Conservation (phyloP, 2,329 filamentous ascomycete species). For the Calonectria ilicicola region DNA sequence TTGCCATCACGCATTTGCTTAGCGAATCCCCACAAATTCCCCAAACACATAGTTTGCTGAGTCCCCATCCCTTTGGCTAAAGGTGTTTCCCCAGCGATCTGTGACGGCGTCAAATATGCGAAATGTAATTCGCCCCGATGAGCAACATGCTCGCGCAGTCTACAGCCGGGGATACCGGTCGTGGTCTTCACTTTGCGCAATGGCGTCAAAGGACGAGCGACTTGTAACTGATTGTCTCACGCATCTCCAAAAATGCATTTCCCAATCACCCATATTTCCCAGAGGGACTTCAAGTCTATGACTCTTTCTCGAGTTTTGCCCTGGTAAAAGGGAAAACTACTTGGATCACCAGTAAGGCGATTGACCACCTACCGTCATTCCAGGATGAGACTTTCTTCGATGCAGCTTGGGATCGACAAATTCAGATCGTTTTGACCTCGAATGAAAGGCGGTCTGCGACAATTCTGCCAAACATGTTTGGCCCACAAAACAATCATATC, state of each 20-base stretch:
- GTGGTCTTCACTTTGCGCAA: conserved; percentile 4
- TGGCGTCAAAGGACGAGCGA: background rate
- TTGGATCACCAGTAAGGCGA: conserved; percentile 11
- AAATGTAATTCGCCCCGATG: conserved; percentile 19
- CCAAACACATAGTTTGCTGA: background rate
- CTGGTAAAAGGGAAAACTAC: conserved; percentile 8
- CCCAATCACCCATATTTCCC: conserved; percentile 20
- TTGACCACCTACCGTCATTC: conserved; percentile 15
- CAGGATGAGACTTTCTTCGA: conserved; percentile 14
- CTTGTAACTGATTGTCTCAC: background rate
- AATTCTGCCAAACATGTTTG: conserved; percentile 17
- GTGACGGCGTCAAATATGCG: background rate
- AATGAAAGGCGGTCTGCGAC: background rate
- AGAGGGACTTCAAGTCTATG: background rate
- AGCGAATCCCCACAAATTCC: background rate
- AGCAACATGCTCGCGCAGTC: background rate
- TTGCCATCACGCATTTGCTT: background rate
- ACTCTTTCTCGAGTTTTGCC: background rate
- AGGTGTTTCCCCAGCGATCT: background rate
- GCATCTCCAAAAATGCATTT: conserved; percentile 15
- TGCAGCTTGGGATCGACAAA: conserved; percentile 16
- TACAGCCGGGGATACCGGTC: conserved; percentile 20
- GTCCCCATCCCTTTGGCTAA: background rate
- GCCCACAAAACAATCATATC: conserved; percentile 9
- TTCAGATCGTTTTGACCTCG: conserved; percentile 9